Evolutionary conservation across 2,329 filamentous ascomycete species (phyloP).

Genomic region (Aureobasidium leucospermi): DNA sequence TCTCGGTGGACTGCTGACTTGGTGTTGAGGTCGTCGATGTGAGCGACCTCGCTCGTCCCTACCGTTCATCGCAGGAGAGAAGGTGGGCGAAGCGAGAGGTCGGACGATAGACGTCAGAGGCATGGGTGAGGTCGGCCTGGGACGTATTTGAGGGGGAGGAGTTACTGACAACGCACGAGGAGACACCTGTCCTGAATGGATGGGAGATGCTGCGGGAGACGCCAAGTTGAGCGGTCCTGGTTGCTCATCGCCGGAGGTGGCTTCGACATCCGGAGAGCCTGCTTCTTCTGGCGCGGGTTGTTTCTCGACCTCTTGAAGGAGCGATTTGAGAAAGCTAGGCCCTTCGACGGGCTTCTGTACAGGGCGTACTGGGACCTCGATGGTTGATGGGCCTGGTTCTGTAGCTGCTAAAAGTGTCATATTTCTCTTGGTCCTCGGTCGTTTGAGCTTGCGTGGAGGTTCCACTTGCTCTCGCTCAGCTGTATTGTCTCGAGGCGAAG

Average conservation of each 20-base stretch:
- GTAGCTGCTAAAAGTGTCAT: slow-evolving; percentile 35
- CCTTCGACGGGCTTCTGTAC: slow-evolving; percentile 19
- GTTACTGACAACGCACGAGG: slow-evolving; percentile 61
- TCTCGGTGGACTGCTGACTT: slow-evolving; percentile 59
- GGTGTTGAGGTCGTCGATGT: slow-evolving; percentile 29
- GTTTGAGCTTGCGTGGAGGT: slow-evolving; percentile 77
- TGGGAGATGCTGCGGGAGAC: slow-evolving; percentile 62
- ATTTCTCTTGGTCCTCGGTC: slow-evolving; percentile 69
- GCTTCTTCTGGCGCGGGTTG: slow-evolving; percentile 35
- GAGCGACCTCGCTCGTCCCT: slow-evolving; percentile 38
- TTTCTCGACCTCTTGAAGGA: slow-evolving; percentile 79
- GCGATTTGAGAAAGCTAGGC: slow-evolving; percentile 76
- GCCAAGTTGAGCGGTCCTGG: slow-evolving; percentile 37
- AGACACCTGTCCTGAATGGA: slow-evolving; percentile 57
- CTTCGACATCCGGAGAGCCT: slow-evolving; percentile 22
- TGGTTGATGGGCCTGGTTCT: slow-evolving; percentile 25
- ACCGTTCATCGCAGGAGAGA: slow-evolving; percentile 14
- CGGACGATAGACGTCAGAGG: slow-evolving; percentile 63
- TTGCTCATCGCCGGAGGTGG: slow-evolving; percentile 27
- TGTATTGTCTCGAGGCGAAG: slow-evolving; percentile 43
- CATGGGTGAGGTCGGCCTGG: slow-evolving; percentile 58
- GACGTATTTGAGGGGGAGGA: slow-evolving; percentile 57
- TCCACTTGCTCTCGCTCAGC: slow-evolving; percentile 40
- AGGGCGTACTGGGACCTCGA: slow-evolving; percentile 21
- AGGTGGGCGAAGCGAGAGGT: slow-evolving; percentile 41